Base-by-base conservation (phyloP, 1,284 basidiomycete species). In the Albatrellus sp. region DNA sequence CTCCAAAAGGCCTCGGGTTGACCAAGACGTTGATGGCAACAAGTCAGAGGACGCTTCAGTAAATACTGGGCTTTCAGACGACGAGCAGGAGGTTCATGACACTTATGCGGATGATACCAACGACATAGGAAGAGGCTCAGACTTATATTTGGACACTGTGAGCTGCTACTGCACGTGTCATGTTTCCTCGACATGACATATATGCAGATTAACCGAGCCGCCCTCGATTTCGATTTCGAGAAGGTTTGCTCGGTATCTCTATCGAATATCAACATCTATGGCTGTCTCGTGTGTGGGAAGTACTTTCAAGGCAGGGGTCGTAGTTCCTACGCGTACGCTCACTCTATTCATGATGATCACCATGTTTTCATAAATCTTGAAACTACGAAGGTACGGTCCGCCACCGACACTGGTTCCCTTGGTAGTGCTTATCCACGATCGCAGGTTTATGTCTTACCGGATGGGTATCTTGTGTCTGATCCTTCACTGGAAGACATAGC, bases 221-320 rank as follows among this genome's bases (percentile, higher is more conserved):
- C 81, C 34, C 79, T 99, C 49, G 96, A 99, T 64, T 99, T 99
- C 64, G 96, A 99, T 66, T 98, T 99, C 59, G 96, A 99, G 68
- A 91, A 94, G 70, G 75, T 98, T 28, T 99, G 96, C 70, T 97
- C 91, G 8, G 90, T 98, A 47, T 94, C 90, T 24, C 71, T 91
- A 40, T 90, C 89, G 28, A 96, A 97, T 63, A 92, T 97, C 72
- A 96, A 98, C 62, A 88, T 90, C 50, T 99, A 99, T 57, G 91
- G 90, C 17, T 99, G 96, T 59, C 78, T 99, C 40, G 92, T 98
- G 10, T 97, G 92, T 60, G 96, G 96, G 45, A 97, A 96, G 64
- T 98, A 98, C 66, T 98, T 97, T 58, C 96, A 98, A 70, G 96
- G 96, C 4, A 74, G 96, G 54, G 93, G 96, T 14, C 80, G 83